Conservation (phyloP, 352 stramenopile species). For the Phytophthora hibernalis region DNA sequence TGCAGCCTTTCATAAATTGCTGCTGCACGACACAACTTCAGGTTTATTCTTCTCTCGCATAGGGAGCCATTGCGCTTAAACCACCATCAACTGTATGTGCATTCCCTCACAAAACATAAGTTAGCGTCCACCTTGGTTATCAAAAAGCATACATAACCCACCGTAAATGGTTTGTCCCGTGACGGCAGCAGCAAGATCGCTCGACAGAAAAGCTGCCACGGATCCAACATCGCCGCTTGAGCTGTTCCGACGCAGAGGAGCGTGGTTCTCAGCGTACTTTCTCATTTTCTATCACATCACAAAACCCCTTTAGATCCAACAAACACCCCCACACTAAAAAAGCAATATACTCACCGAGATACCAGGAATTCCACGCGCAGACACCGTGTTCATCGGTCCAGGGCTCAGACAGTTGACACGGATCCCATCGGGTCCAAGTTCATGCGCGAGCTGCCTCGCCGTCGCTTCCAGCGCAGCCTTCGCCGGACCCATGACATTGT, state of each 20-base stretch:
- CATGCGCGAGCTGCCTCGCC: slow-evolving; percentile 82
- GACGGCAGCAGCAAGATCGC: slow-evolving; percentile 72
- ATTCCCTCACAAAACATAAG: slow-evolving; percentile 13
- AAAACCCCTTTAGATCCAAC: slow-evolving; percentile 1
- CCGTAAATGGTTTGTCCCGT: slow-evolving; percentile 92
- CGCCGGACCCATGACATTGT: slow-evolving; percentile 93
- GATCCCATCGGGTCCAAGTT: slow-evolving; percentile 78
- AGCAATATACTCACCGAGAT: slow-evolving; percentile 66
- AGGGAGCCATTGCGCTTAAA: slow-evolving; percentile 63
- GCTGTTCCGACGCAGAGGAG: slow-evolving; percentile 77
- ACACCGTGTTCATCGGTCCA: slow-evolving; percentile 92
- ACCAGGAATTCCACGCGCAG: slow-evolving; percentile 88
- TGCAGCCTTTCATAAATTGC: neutral
- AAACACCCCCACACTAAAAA: neutral
- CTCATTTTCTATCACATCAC: slow-evolving; percentile 74
- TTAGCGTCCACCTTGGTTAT: neutral
- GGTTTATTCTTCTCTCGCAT: slow-evolving; percentile 35
- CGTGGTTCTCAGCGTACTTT: slow-evolving; percentile 68
- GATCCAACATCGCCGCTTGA: slow-evolving; percentile 81
- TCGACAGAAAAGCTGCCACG: slow-evolving; percentile 83
- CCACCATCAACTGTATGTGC: slow-evolving; percentile 71
- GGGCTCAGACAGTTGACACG: slow-evolving; percentile 92
- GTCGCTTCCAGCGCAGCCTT: slow-evolving; percentile 92
- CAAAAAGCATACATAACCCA: slow-evolving; percentile 30
- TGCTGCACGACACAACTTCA: neutral